These are phyloP conservation scores for Proliferodiscus dingleyae DNA, from an alignment of 2,329 filamentous ascomycete genomes.

Conservation along the genomic window DNA sequence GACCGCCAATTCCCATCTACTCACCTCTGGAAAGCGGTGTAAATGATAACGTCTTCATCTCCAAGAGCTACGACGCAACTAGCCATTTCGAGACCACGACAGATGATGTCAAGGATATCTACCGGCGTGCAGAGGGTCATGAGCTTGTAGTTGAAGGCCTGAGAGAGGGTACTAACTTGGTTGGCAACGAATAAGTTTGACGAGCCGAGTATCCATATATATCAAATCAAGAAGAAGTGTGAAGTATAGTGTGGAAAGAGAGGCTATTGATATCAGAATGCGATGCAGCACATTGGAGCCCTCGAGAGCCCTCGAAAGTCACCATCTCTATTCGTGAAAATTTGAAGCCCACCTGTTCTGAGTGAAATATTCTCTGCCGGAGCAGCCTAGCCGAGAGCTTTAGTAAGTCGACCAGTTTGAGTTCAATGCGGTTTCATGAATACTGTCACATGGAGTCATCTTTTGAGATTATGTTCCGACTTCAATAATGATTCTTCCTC, in stretches of 20 bases:
- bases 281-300: background rate
- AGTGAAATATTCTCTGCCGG: too few relatives aligned
- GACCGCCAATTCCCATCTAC: constrained; percentile 86
- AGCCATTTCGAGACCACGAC: constrained; percentile 91
- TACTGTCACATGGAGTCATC: too few relatives aligned
- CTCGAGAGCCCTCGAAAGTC: too few relatives aligned
- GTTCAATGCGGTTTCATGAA: too few relatives aligned
- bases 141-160: constrained; percentile 63
- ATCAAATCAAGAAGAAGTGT: background rate
- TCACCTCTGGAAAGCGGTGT: constrained; percentile 79
- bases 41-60: constrained; percentile 92
- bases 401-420: too few relatives aligned
- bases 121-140: constrained; percentile 68
- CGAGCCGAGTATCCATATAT: background rate
- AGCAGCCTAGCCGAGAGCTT: too few relatives aligned
- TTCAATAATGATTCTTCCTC: too few relatives aligned
- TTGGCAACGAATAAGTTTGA: constrained; percentile 59
- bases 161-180: constrained; percentile 60
- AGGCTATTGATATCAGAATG: background rate
- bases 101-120: constrained; percentile 95
- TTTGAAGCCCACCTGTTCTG: too few relatives aligned
- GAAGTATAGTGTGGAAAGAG: background rate
- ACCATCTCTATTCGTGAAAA: too few relatives aligned
- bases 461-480: too few relatives aligned
- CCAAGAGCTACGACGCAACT: constrained; percentile 96